phyloP scores from a whole-genome alignment of 305 asterid genomes.

The Solanum hybrid region DNA sequence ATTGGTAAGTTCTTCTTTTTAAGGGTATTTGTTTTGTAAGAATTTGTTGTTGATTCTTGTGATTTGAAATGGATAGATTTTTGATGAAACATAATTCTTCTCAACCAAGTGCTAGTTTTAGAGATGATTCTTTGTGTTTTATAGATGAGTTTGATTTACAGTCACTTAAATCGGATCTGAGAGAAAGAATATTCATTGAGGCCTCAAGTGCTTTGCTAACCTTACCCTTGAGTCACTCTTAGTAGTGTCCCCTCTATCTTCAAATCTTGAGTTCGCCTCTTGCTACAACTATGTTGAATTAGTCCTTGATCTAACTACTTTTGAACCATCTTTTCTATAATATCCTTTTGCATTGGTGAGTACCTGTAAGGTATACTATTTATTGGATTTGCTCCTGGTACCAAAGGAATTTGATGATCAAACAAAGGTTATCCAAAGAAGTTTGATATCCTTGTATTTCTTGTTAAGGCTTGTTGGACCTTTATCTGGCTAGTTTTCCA shows the following conservation, averaged over 20 bases:
- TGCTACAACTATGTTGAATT: neutral
- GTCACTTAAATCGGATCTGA: too few relatives aligned
- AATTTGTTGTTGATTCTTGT: too few relatives aligned
- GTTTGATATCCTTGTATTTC: neutral
- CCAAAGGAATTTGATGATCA: neutral
- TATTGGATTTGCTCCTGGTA: neutral
- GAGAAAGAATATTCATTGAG: too few relatives aligned
- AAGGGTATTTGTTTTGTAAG: too few relatives aligned
- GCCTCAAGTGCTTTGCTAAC: neutral
- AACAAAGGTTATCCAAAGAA: neutral
- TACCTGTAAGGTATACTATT: neutral
- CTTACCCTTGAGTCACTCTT: neutral
- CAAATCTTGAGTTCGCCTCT: neutral
- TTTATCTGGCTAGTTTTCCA: neutral
- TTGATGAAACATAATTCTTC: too few relatives aligned
- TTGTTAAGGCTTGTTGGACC: neutral
- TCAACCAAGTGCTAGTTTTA: too few relatives aligned
- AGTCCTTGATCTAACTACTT: neutral
- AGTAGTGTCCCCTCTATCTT: neutral
- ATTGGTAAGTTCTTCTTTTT: too few relatives aligned
- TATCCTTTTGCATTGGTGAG: neutral
- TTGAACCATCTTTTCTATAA: neutral
- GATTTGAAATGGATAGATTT: too few relatives aligned
- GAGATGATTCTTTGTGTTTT: too few relatives aligned
- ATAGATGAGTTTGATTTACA: too few relatives aligned